phyloP scores from a whole-genome alignment of 345 rosid genomes.

The Acer campestre region DNA sequence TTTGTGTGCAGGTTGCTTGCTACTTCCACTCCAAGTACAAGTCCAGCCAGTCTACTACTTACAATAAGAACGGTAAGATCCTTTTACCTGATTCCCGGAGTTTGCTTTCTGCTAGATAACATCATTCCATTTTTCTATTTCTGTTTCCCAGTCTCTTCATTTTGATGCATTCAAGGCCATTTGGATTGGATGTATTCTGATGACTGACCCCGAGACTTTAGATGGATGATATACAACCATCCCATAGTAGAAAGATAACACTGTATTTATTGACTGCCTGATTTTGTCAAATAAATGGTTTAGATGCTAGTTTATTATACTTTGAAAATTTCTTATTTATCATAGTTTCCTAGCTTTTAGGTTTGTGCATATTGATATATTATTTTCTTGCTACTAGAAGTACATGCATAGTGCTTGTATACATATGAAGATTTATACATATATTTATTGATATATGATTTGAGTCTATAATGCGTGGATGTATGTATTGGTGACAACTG shows the following conservation, averaged over 20 bases:
- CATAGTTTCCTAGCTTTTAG: conserved; percentile 3
- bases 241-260: not conserved
- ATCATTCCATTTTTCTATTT: not conserved
- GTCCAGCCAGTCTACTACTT: conserved; percentile 70
- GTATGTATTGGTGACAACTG: conserved; percentile 4
- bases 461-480: not conserved
- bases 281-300: not conserved
- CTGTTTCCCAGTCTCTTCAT: not conserved
- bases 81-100: not conserved
- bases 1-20: conserved; percentile 68
- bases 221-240: not conserved
- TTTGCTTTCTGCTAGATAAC: not conserved
- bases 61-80: conserved; percentile 68
- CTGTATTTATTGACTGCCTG: not conserved
- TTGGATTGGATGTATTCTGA: not conserved
- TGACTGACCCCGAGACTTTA: not conserved
- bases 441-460: not conserved
- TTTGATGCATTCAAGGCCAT: not conserved
- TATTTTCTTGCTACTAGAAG: not conserved
- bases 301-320: not conserved
- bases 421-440: not conserved
- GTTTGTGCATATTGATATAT: not conserved
- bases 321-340: not conserved
- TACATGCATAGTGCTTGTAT: not conserved
- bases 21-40: conserved; percentile 87